A percentile compares a stretch with the other conserved stretches of the same genome.
Evolutionary conservation across 1,284 basidiomycete genomes (phyloP).

Genomic region (Trametes sp.): DNA sequence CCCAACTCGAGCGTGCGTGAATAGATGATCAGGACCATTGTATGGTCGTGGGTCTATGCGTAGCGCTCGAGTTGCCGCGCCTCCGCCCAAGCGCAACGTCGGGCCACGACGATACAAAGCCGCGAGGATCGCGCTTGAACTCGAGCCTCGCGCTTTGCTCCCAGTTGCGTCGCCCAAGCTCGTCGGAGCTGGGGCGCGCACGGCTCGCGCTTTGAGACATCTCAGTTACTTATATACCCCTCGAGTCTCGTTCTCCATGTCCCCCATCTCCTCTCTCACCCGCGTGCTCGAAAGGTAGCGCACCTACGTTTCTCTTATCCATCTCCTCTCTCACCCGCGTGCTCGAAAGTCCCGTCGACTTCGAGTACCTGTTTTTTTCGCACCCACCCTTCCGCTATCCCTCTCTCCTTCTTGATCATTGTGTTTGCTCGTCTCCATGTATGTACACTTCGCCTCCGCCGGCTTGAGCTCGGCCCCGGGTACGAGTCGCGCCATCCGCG

Average conservation of each 20-base stretch:
- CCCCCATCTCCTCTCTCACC: background rate
- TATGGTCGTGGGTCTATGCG: slow-evolving; percentile 1
- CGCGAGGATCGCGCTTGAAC: background rate
- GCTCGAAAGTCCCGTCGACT: slow-evolving; percentile 3
- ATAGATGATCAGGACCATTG: slow-evolving; percentile 37
- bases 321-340: background rate
- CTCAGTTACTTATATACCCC: background rate
- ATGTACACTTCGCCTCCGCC: too few relatives aligned
- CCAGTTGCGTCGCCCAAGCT: too few relatives aligned
- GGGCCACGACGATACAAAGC: too few relatives aligned
- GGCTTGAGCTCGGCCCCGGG: too few relatives aligned
- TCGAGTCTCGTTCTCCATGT: background rate
- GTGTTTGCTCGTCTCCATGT: too few relatives aligned
- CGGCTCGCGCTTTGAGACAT: background rate
- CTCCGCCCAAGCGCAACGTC: background rate
- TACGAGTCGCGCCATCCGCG: too few relatives aligned
- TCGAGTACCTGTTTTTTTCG: slow-evolving; percentile 1
- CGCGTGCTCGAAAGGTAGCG: slow-evolving; percentile 1
- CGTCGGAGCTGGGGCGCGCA: background rate
- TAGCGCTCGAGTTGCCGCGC: slow-evolving; percentile 1
- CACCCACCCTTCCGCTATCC: too few relatives aligned
- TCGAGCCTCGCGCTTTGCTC: background rate
- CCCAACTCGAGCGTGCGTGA: background rate
- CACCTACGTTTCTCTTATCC: background rate
- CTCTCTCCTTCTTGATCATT: too few relatives aligned